These are phyloP conservation scores for Cryoendolithus antarcticus DNA, from an alignment of 2,329 filamentous ascomycete genomes.

Conservation along the genomic window DNA sequence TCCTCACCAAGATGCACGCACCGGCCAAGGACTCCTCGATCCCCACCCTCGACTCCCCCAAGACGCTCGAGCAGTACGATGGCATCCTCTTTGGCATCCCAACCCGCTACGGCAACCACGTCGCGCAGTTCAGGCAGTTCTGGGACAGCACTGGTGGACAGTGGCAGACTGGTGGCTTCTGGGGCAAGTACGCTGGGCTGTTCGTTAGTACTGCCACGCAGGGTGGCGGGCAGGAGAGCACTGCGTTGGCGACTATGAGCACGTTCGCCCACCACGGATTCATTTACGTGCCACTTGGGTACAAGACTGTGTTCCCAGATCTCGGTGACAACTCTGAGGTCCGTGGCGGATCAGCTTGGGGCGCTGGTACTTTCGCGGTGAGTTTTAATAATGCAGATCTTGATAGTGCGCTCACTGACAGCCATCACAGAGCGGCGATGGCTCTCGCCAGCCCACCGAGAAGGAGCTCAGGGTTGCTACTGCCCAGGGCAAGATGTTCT, in stretches of 20 bases:
- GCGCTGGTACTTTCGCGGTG: slow-evolving; percentile 76
- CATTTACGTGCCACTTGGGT: slow-evolving; percentile 91
- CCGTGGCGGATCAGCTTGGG: slow-evolving; percentile 82
- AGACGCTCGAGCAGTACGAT: slow-evolving; percentile 62
- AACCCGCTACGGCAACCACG: slow-evolving; percentile 94
- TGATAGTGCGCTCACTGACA: background rate
- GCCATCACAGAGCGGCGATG: slow-evolving; percentile 41
- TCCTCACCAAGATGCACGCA: slow-evolving; percentile 84
- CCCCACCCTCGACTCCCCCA: slow-evolving; percentile 45
- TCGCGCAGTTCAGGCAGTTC: slow-evolving; percentile 86
- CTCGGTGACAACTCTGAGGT: slow-evolving; percentile 64
- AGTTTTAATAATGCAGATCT: slow-evolving; percentile 14
- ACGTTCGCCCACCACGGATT: slow-evolving; percentile 89
- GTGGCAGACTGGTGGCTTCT: slow-evolving; percentile 62
- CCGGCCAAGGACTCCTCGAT: slow-evolving; percentile 59
- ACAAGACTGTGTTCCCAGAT: slow-evolving; percentile 62
- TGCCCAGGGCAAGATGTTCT: slow-evolving; percentile 78
- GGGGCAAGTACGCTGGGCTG: slow-evolving; percentile 80
- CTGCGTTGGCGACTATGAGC: slow-evolving; percentile 65
- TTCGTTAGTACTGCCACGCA: slow-evolving; percentile 78
- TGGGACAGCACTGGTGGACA: slow-evolving; percentile 60
- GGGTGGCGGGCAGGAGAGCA: slow-evolving; percentile 90
- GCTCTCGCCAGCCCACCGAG: slow-evolving; percentile 65
- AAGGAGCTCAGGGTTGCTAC: slow-evolving; percentile 70
- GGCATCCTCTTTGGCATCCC: slow-evolving; percentile 88